A percentile compares a stretch with the other conserved stretches of the same genome.
Conservation (phyloP, 768 basidiomycete species). For the Lentinula guzmanii region DNA sequence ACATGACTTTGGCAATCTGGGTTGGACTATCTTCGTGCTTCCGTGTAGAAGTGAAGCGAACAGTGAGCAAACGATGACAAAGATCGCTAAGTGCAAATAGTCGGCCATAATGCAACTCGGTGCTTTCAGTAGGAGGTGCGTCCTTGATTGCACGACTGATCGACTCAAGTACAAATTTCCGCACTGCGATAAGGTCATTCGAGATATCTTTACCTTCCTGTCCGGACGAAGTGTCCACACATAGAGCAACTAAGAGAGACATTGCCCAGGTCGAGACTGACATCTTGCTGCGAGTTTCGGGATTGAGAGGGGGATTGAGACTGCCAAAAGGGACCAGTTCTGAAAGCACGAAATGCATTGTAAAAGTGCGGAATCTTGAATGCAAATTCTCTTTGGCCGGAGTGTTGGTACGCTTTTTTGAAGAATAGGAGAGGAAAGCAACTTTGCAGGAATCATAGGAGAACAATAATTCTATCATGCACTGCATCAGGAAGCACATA, state of each 20-base stretch:
- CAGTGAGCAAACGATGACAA: slow-evolving; percentile 80
- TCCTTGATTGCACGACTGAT: slow-evolving; percentile 88
- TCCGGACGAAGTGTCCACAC: slow-evolving; percentile 69
- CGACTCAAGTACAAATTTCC: slow-evolving; percentile 87
- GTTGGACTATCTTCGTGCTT: slow-evolving; percentile 75
- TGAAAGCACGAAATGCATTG: slow-evolving; percentile 75
- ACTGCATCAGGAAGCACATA: slow-evolving; percentile 84
- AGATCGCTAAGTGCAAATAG: slow-evolving; percentile 83
- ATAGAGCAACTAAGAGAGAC: slow-evolving; percentile 89
- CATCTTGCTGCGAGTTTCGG: slow-evolving; percentile 49
- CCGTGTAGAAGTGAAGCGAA: slow-evolving; percentile 58
- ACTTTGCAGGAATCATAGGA: slow-evolving; percentile 91
- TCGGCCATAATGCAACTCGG: slow-evolving; percentile 81
- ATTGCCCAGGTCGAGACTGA: slow-evolving; percentile 80
- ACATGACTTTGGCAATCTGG: slow-evolving; percentile 95
- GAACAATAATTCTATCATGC: slow-evolving; percentile 85
- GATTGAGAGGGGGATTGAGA: slow-evolving; percentile 55
- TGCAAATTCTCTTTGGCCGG: slow-evolving; percentile 56
- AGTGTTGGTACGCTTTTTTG: slow-evolving; percentile 56
- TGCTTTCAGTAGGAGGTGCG: slow-evolving; percentile 39
- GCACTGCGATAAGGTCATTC: slow-evolving; percentile 76
- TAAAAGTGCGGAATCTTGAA: slow-evolving; percentile 51
- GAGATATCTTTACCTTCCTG: slow-evolving; percentile 74
- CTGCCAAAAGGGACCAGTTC: slow-evolving; percentile 79
- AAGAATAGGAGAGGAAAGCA: slow-evolving; percentile 75